These are phyloP conservation scores for Castanea mollissima DNA, from an alignment of 306 rosid species.

Conservation along the genomic window DNA sequence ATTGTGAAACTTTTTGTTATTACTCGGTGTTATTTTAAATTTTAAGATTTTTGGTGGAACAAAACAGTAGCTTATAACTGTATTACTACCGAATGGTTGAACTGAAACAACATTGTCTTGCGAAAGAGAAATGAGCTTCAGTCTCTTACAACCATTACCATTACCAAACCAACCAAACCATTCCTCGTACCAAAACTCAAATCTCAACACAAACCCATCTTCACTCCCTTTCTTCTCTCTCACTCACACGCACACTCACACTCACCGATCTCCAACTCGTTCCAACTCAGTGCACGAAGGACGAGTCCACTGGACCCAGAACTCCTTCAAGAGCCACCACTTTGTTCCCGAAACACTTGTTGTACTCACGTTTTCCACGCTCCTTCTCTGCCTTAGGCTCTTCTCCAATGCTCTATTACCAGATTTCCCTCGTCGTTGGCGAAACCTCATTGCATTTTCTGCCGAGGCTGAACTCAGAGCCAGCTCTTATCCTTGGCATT, in stretches of 20 bases:
- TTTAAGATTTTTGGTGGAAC: not conserved
- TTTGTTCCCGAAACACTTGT: slow-evolving; percentile 3
- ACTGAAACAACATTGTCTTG: not conserved
- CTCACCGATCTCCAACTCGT: not conserved
- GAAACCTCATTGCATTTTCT: slow-evolving; percentile 2
- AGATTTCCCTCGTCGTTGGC: slow-evolving; percentile 26
- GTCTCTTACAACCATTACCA: not conserved
- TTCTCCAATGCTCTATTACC: slow-evolving; percentile 25
- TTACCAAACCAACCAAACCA: not conserved
- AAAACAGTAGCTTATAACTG: not conserved
- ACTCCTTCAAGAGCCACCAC: not conserved
- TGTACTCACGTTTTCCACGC: slow-evolving; percentile 10
- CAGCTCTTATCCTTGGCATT: slow-evolving; percentile 22
- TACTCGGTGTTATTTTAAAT: not conserved
- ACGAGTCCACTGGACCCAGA: slow-evolving; percentile 1
- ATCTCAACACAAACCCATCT: not conserved
- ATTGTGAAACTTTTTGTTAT: not conserved
- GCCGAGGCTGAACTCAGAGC: slow-evolving; percentile 27
- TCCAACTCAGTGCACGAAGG: not conserved
- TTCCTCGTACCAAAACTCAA: too few species aligned
- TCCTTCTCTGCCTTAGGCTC: slow-evolving; percentile 22
- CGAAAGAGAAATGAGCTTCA: not conserved
- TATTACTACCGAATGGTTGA: not conserved
- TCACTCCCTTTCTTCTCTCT: not conserved
- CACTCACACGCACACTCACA: too few species aligned